A percentile compares a stretch with the other conserved stretches of the same genome.
phyloP scores from a whole-genome alignment of 495 filamentous ascomycete species.

The Arthonia radiata region DNA sequence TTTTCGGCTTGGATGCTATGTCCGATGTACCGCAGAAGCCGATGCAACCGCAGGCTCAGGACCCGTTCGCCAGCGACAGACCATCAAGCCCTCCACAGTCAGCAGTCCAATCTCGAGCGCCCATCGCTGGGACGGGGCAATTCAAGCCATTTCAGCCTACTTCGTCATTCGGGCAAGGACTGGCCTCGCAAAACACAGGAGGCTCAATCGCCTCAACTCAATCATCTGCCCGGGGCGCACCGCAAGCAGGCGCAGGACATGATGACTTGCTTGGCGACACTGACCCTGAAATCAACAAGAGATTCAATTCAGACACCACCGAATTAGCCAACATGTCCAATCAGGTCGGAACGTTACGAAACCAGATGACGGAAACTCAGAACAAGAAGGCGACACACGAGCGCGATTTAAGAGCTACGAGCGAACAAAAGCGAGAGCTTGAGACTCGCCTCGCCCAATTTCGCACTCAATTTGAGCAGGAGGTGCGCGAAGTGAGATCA shows the following conservation, averaged over 20 bases:
- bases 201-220: conserved; percentile 29
- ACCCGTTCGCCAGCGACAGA: conserved; percentile 30
- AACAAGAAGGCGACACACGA: conserved; percentile 52
- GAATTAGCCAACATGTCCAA: conserved; percentile 95
- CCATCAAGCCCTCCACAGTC: conserved; percentile 23
- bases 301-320: conserved; percentile 62
- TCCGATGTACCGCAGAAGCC: conserved; percentile 4
- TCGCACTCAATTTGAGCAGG: conserved; percentile 71
- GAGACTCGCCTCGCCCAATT: conserved; percentile 67
- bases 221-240: conserved; percentile 11
- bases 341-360: conserved; percentile 68
- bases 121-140: conserved; percentile 21
- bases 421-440: conserved; percentile 71
- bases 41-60: conserved; percentile 20
- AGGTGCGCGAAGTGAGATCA: conserved; percentile 60
- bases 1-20: conserved; percentile 66
- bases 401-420: conserved; percentile 51
- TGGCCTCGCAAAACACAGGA: conserved; percentile 58
- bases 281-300: conserved; percentile 73
- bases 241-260: conserved; percentile 9
- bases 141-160: conserved; percentile 85
- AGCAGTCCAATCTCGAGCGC: conserved; percentile 13
- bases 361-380: conserved; percentile 83
- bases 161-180: conserved; percentile 65
- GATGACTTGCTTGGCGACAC: conserved; percentile 84